phyloP scores from a whole-genome alignment of 2,329 filamentous ascomycete species.

The Arthrobotrys megalospora region DNA sequence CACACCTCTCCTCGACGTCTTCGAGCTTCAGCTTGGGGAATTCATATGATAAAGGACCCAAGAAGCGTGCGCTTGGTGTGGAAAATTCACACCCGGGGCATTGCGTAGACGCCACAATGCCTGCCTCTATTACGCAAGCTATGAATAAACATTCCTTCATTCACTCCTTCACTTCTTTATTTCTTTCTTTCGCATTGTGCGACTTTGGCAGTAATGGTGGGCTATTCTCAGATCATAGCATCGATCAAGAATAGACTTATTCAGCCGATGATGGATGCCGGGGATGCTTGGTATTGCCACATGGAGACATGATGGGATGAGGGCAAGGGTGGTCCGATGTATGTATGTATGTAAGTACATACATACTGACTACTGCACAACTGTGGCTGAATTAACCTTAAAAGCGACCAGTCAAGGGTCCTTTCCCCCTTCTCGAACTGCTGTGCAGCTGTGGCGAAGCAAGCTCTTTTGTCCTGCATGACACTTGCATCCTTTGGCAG shows the following conservation, averaged over 20 bases:
- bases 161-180: background rate
- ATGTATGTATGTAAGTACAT: no score
- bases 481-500: background rate
- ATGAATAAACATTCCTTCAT: conserved; percentile 31
- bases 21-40: conserved; percentile 35
- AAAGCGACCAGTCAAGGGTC: conserved; percentile 13
- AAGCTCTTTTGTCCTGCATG: background rate
- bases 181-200: background rate
- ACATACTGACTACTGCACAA: no score
- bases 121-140: conserved; percentile 23
- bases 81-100: conserved; percentile 26
- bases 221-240: background rate
- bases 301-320: conserved; percentile 30
- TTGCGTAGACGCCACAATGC: conserved; percentile 54
- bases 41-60: background rate
- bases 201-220: conserved; percentile 10
- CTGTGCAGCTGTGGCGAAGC: conserved; percentile 28
- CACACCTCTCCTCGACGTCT: conserved; percentile 13
- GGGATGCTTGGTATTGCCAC: conserved; percentile 40
- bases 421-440: conserved; percentile 12
- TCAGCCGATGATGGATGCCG: conserved; percentile 2
- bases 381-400: conserved; percentile 38
- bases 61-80: conserved; percentile 45
- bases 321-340: background rate
- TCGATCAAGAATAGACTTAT: conserved; percentile 1